These are phyloP conservation scores for Leishmania major DNA, from an alignment of 208 protist genomes.

Conservation along the genomic window DNA sequence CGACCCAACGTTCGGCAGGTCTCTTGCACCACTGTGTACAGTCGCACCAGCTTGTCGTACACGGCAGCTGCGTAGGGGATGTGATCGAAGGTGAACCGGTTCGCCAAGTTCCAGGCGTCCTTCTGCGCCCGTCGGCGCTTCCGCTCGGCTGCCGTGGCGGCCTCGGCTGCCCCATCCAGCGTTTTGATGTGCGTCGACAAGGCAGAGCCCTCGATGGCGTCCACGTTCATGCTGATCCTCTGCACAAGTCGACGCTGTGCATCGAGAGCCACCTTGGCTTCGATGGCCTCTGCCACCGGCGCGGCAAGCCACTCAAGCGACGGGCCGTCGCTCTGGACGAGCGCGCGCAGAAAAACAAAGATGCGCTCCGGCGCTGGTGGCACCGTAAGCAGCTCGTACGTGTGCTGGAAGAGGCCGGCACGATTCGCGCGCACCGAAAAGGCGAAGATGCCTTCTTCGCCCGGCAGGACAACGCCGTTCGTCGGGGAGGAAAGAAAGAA, in stretches of 20 bases:
- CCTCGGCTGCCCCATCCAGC: constrained; percentile 25
- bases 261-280: constrained; percentile 44
- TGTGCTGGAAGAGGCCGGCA: constrained; percentile 53
- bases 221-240: constrained; percentile 29
- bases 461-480: constrained; percentile 80
- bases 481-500: constrained; percentile 70
- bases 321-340: constrained; percentile 41
- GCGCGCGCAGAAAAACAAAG: constrained; percentile 61
- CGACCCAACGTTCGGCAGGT: constrained; percentile 32
- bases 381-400: constrained; percentile 84
- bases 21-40: constrained; percentile 53
- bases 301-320: constrained; percentile 28
- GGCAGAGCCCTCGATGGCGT: constrained; percentile 46
- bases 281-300: constrained; percentile 37
- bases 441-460: constrained; percentile 48
- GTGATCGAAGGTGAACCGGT: constrained; percentile 45
- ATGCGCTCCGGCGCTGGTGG: constrained; percentile 60
- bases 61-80: constrained; percentile 69
- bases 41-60: constrained; percentile 50
- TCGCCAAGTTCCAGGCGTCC: constrained; percentile 45
- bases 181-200: constrained; percentile 37
- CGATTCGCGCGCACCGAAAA: constrained; percentile 70
- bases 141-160: constrained; percentile 16
- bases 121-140: constrained; percentile 24
- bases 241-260: constrained; percentile 51